Evolutionary conservation across 495 filamentous ascomycete genomes (phyloP).

Genomic region (Daldinia bambusicola): DNA sequence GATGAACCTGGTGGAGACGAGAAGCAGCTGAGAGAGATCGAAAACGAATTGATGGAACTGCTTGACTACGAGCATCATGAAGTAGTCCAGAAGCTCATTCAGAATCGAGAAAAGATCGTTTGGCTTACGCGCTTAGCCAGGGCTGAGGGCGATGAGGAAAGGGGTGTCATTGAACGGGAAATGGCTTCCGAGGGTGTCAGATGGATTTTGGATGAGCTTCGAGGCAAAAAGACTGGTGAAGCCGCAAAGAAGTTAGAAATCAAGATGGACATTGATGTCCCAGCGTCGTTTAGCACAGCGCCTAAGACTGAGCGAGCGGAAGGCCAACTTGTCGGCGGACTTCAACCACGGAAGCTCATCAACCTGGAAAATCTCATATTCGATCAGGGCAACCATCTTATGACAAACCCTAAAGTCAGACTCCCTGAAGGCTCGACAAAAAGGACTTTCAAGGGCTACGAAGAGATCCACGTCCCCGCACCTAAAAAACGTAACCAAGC

Average conservation of each 20-base stretch:
- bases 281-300: constrained; percentile 63
- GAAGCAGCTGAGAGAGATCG: constrained; percentile 86
- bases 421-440: constrained; percentile 97
- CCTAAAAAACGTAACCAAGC: constrained; percentile 85
- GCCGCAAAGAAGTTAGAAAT: constrained; percentile 79
- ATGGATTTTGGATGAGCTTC: constrained; percentile 85
- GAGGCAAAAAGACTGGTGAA: constrained; percentile 63
- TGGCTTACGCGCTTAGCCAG: constrained; percentile 92
- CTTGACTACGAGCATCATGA: constrained; percentile 98
- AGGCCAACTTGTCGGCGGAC: constrained; percentile 78
- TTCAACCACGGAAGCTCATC: constrained; percentile 86
- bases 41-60: constrained; percentile 97
- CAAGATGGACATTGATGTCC: constrained; percentile 94
- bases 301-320: constrained; percentile 62
- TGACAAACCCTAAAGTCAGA: constrained; percentile 96
- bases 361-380: constrained; percentile 97
- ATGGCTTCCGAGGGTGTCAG: constrained; percentile 90
- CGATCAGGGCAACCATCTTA: constrained; percentile 97
- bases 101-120: constrained; percentile 89
- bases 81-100: constrained; percentile 89
- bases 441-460: constrained; percentile 94
- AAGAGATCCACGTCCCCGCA: constrained; percentile 95
- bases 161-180: constrained; percentile 81
- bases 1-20: constrained; percentile 80
- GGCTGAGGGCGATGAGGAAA: constrained; percentile 82